These are phyloP conservation scores for Stephanodiscus triporus DNA, from an alignment of 108 stramenopile species.

Conservation along the genomic window DNA sequence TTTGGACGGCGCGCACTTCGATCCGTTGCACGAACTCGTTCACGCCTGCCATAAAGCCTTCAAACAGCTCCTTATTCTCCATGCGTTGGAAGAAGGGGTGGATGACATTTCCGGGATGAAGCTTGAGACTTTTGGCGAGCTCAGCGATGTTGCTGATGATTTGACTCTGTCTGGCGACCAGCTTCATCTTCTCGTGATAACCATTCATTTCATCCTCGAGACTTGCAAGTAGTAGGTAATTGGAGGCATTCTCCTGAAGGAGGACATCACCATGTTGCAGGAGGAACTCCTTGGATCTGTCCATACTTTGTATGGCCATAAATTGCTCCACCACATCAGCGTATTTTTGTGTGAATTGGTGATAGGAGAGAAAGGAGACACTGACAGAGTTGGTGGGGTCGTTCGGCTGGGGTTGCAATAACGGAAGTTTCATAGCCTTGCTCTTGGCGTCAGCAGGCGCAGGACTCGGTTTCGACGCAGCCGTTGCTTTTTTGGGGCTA, in stretches of 20 bases:
- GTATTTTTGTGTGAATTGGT: slow-evolving; percentile 91
- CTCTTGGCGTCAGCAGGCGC: not conserved
- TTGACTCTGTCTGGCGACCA: slow-evolving; percentile 89
- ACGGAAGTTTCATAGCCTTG: slow-evolving; percentile 15
- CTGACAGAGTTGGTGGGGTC: slow-evolving; percentile 42
- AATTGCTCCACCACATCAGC: slow-evolving; percentile 91
- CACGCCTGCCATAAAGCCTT: slow-evolving; percentile 84
- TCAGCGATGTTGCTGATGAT: slow-evolving; percentile 97
- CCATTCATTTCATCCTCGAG: slow-evolving; percentile 99
- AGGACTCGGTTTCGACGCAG: slow-evolving; percentile 4
- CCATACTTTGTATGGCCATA: slow-evolving; percentile 80
- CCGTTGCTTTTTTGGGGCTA: slow-evolving; percentile 8
- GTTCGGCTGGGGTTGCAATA: slow-evolving; percentile 37
- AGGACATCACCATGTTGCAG: slow-evolving; percentile 85
- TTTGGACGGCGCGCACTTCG: slow-evolving; percentile 90
- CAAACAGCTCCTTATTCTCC: slow-evolving; percentile 73
- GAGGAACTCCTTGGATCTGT: slow-evolving; percentile 87
- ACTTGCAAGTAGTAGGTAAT: slow-evolving; percentile 92
- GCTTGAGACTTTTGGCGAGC: slow-evolving; percentile 87
- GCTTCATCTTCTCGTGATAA: slow-evolving; percentile 93
- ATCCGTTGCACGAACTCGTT: slow-evolving; percentile 86
- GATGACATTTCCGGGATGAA: slow-evolving; percentile 97
- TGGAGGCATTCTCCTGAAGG: slow-evolving; percentile 95
- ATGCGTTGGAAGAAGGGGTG: slow-evolving; percentile 93
- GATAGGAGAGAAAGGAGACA: slow-evolving; percentile 86